These are phyloP conservation scores for Suillus sp. DNA, from an alignment of 768 basidiomycete species.

Conservation along the genomic window DNA sequence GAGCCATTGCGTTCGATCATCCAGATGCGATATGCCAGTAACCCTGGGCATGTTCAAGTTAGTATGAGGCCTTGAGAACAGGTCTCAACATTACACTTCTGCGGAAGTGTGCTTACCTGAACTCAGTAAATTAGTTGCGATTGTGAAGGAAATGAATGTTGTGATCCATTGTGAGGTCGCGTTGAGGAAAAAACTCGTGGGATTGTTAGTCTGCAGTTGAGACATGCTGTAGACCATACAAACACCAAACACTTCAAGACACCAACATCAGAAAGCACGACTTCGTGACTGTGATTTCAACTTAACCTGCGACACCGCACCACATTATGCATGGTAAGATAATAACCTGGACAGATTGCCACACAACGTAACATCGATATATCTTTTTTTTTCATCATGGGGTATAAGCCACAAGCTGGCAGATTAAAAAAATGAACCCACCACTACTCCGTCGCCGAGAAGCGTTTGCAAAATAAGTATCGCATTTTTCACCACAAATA, in stretches of 20 bases:
- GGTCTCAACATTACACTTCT: not conserved
- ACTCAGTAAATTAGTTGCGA: not conserved
- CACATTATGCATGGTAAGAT: not conserved
- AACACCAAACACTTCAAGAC: not conserved
- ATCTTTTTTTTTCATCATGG: not conserved
- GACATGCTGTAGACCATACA: not conserved
- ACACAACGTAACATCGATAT: not conserved
- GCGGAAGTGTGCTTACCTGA: not conserved
- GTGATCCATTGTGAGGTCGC: not conserved
- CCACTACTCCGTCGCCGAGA: conserved; percentile 10
- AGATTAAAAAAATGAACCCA: not conserved
- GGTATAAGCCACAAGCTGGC: not conserved
- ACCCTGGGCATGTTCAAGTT: not conserved
- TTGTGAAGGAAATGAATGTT: not conserved
- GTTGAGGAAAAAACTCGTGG: not conserved
- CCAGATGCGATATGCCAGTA: not conserved
- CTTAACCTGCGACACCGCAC: not conserved
- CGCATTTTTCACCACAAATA: conserved; percentile 27
- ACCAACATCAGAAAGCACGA: not conserved
- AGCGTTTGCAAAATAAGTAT: conserved; percentile 18
- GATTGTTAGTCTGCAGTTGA: not conserved
- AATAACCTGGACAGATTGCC: not conserved
- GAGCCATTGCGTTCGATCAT: not conserved
- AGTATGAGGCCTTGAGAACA: not conserved
- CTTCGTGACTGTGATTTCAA: not conserved